phyloP scores from a whole-genome alignment of 306 rosid species.

The Fragaria iinumae region DNA sequence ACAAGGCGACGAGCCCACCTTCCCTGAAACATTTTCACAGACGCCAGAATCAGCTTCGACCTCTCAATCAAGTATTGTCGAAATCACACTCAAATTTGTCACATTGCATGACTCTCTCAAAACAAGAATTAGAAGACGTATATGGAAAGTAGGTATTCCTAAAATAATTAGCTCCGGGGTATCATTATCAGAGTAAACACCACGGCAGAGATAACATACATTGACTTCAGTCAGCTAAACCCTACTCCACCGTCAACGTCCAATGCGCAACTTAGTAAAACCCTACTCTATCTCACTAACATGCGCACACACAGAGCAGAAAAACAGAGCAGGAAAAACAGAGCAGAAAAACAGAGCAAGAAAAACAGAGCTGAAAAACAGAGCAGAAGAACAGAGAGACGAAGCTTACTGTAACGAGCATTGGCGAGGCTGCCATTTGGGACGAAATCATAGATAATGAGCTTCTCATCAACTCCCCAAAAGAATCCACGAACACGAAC shows the following conservation, averaged over 20 bases:
- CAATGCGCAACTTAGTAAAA: constrained; percentile 30
- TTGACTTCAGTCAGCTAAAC: constrained; percentile 55
- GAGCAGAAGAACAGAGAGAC: background rate
- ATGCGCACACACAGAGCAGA: constrained; percentile 14
- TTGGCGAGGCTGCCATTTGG: constrained; percentile 95
- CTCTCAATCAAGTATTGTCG: background rate
- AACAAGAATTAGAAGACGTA: background rate
- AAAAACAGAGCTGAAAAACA: background rate
- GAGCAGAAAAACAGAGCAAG: background rate
- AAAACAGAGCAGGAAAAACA: background rate
- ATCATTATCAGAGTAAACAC: background rate
- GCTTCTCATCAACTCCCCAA: constrained; percentile 87
- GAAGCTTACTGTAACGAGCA: constrained; percentile 82
- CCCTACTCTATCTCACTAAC: constrained; percentile 1
- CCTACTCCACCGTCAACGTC: constrained; percentile 49
- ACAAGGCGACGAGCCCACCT: constrained; percentile 92
- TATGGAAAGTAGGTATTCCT: background rate
- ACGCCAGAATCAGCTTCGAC: background rate
- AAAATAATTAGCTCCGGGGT: background rate
- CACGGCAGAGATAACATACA: background rate
- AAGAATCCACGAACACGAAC: constrained; percentile 88
- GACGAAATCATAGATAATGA: constrained; percentile 86
- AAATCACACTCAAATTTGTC: background rate
- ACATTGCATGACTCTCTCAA: background rate
- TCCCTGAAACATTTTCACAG: constrained; percentile 50